Conservation (phyloP, 257 asterid species). For the Lithospermum erythrorhizon region DNA sequence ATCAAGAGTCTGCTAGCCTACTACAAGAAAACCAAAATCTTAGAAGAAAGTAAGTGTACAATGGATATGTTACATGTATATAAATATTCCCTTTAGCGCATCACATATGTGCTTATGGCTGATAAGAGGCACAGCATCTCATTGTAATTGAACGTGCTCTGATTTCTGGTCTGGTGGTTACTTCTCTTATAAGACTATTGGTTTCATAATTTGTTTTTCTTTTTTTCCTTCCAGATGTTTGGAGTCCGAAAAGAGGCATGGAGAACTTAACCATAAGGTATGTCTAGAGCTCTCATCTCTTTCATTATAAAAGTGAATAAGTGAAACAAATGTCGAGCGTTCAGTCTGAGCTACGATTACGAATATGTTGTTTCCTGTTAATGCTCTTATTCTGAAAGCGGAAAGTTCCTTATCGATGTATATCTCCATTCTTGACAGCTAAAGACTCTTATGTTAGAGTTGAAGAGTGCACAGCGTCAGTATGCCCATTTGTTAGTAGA, state of each 20-base stretch:
- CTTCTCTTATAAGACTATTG: neutral
- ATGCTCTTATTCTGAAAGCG: neutral
- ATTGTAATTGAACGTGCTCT: neutral
- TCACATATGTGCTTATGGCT: no score
- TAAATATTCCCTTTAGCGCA: neutral
- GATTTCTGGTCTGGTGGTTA: neutral
- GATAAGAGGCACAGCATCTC: neutral
- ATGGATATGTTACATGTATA: neutral
- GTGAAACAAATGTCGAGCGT: no score
- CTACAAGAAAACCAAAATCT: conserved; percentile 48
- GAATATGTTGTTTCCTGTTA: neutral
- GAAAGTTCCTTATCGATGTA: neutral
- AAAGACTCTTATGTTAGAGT: neutral
- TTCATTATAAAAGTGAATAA: neutral
- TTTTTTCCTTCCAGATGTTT: conserved; percentile 40
- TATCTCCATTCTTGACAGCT: neutral
- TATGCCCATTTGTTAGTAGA: conserved; percentile 17
- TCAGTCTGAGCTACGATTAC: conserved; percentile 1
- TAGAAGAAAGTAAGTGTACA: conserved; percentile 46
- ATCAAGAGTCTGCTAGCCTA: conserved; percentile 31
- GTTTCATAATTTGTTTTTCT: neutral
- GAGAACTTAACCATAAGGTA: conserved; percentile 63
- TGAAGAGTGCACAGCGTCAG: conserved; percentile 2
- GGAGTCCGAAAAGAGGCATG: conserved; percentile 41
- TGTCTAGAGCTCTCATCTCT: conserved; percentile 1